Conservation (phyloP, 202 grass and related monocot species). For the Carex arenaria region DNA sequence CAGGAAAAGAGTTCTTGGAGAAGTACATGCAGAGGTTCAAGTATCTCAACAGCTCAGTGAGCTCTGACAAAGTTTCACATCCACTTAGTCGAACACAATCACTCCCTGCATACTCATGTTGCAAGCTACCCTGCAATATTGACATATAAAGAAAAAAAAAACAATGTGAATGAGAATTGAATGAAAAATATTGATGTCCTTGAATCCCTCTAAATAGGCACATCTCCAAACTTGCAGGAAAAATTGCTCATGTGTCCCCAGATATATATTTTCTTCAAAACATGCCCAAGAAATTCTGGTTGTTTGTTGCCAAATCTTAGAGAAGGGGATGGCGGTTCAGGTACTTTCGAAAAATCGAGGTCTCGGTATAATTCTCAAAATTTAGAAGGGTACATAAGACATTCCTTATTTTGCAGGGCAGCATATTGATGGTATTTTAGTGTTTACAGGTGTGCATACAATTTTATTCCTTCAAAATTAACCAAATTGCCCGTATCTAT, state of each 20-base stretch:
- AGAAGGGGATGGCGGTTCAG: background rate
- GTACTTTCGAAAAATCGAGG: background rate
- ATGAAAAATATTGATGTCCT: background rate
- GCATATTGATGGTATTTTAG: background rate
- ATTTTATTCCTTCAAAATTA: background rate
- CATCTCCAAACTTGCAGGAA: background rate
- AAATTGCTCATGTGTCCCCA: background rate
- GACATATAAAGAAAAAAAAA: background rate
- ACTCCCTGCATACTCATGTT: conserved; percentile 46
- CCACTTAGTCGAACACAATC: conserved; percentile 43
- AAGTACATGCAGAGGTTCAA: conserved; percentile 64
- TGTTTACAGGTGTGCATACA: background rate
- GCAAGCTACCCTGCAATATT: conserved; percentile 53
- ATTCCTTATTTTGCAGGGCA: background rate
- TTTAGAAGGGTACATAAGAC: background rate
- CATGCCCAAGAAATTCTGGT: background rate
- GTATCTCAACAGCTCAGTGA: conserved; percentile 51
- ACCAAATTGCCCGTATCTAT: background rate
- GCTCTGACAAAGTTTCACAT: conserved; percentile 39
- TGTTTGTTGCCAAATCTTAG: background rate
- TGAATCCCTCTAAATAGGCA: background rate
- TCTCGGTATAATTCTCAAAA: background rate
- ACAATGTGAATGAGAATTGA: background rate
- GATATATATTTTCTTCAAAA: background rate
- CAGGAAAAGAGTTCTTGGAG: conserved; percentile 61